Percentiles rank a stretch among this genome's conserved stretches.
phyloP scores from a whole-genome alignment of 768 basidiomycete genomes.

The Phanerochaete sordida region DNA sequence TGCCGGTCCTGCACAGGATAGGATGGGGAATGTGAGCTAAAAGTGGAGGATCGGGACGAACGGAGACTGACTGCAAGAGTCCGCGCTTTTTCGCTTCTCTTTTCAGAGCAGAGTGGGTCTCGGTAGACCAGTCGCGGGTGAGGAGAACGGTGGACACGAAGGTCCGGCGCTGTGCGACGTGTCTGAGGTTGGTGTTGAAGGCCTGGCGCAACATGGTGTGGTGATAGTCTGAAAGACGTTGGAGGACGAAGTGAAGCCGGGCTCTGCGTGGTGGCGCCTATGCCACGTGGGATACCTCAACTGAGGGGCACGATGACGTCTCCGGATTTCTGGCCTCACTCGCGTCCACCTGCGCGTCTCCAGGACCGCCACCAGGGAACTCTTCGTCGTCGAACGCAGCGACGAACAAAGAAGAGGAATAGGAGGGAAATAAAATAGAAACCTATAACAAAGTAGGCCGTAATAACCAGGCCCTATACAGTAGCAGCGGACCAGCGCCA shows the following conservation, averaged over 20 bases:
- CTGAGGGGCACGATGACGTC: neutral
- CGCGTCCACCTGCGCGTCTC: slow-evolving; percentile 2
- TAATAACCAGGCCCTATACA: neutral
- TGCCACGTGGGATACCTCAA: neutral
- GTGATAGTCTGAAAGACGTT: neutral
- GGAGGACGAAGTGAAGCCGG: slow-evolving; percentile 6
- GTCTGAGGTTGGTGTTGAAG: slow-evolving; percentile 1
- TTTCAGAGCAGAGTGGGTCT: slow-evolving; percentile 45
- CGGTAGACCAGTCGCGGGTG: slow-evolving; percentile 51
- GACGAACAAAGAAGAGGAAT: too few species aligned
- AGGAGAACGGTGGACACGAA: slow-evolving; percentile 57
- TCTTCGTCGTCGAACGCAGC: neutral
- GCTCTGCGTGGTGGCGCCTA: neutral
- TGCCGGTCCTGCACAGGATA: slow-evolving; percentile 45
- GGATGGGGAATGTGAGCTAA: neutral
- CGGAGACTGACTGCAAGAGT: slow-evolving; percentile 43
- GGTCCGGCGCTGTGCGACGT: slow-evolving; percentile 25
- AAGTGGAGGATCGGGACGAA: neutral
- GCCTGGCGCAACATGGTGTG: slow-evolving; percentile 27
- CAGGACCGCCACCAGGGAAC: neutral
- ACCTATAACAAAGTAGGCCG: too few species aligned
- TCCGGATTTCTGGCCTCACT: neutral
- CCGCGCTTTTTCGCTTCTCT: slow-evolving; percentile 54
- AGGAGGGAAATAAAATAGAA: too few species aligned
- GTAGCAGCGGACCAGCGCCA: neutral